A percentile compares a stretch with the other conserved stretches of the same genome.
Evolutionary conservation across 345 rosid species (phyloP).

Genomic region (Citrus inodora): DNA sequence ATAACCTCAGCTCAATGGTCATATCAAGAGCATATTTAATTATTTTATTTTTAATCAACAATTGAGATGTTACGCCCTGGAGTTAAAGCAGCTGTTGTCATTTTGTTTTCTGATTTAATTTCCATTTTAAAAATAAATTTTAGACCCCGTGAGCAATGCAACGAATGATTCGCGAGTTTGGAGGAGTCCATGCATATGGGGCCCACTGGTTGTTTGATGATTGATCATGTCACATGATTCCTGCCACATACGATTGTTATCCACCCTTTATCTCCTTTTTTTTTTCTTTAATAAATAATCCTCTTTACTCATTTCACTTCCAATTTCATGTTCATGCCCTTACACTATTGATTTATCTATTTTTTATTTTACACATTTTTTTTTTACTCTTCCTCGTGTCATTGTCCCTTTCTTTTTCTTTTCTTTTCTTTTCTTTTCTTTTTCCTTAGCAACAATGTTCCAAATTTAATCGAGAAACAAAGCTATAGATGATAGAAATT

Average conservation of each 20-base stretch:
- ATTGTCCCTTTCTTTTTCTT: background rate
- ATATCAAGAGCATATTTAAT: too few species aligned
- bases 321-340: background rate
- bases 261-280: background rate
- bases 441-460: background rate
- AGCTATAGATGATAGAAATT: background rate
- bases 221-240: background rate
- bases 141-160: background rate
- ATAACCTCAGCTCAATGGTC: background rate
- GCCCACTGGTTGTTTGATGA: background rate
- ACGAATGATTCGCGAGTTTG: background rate
- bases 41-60: background rate
- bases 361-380: too few species aligned
- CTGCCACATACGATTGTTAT: constrained; percentile 1
- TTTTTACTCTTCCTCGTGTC: background rate
- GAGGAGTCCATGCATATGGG: background rate
- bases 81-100: background rate
- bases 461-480: background rate
- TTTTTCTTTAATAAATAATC: too few species aligned
- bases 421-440: background rate
- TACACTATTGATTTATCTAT: background rate
- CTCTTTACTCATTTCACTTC: background rate
- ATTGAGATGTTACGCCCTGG: background rate
- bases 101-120: background rate
- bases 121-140: background rate